Percentiles rank a stretch among this genome's conserved stretches.
phyloP scores from a whole-genome alignment of 441 rosid species.

The Eutrema salsugineum region DNA sequence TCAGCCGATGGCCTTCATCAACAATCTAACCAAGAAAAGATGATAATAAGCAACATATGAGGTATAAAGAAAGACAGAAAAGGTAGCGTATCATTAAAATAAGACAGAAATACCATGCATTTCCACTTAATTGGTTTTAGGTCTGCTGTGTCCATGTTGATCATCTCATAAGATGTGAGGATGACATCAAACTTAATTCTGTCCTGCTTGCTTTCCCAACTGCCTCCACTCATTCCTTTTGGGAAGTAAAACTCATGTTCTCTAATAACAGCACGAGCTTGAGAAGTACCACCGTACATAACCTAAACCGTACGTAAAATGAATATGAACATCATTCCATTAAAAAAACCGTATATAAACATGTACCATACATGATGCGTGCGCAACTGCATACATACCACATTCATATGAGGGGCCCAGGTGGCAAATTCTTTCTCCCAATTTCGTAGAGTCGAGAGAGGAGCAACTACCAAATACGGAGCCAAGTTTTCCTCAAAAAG shows the following conservation, averaged over 20 bases:
- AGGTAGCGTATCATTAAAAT: constrained; percentile 7
- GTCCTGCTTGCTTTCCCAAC: constrained; percentile 64
- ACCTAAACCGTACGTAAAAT: constrained; percentile 41
- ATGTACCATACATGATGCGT: neutral
- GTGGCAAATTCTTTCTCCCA: constrained; percentile 94
- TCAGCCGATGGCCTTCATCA: constrained; percentile 94
- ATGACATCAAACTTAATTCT: constrained; percentile 92
- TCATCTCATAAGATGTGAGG: constrained; percentile 92
- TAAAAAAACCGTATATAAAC: neutral
- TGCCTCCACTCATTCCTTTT: constrained; percentile 26
- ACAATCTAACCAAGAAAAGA: constrained; percentile 60
- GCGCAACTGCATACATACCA: constrained; percentile 50
- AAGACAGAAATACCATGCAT: constrained; percentile 61
- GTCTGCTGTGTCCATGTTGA: constrained; percentile 59
- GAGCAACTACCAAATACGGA: constrained; percentile 89
- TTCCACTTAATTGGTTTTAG: constrained; percentile 84
- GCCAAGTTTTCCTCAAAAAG: constrained; percentile 52
- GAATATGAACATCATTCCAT: neutral
- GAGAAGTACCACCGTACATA: constrained; percentile 76
- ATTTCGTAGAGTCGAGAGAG: constrained; percentile 84
- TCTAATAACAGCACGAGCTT: constrained; percentile 77
- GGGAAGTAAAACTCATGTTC: constrained; percentile 85
- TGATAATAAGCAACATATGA: constrained; percentile 25
- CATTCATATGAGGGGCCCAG: constrained; percentile 97
- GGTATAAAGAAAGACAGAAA: neutral